A percentile compares a stretch with the other conserved stretches of the same genome.
These are phyloP conservation scores for Cyberlindnera maritima DNA, from an alignment of 805 yeast species.

Conservation along the genomic window DNA sequence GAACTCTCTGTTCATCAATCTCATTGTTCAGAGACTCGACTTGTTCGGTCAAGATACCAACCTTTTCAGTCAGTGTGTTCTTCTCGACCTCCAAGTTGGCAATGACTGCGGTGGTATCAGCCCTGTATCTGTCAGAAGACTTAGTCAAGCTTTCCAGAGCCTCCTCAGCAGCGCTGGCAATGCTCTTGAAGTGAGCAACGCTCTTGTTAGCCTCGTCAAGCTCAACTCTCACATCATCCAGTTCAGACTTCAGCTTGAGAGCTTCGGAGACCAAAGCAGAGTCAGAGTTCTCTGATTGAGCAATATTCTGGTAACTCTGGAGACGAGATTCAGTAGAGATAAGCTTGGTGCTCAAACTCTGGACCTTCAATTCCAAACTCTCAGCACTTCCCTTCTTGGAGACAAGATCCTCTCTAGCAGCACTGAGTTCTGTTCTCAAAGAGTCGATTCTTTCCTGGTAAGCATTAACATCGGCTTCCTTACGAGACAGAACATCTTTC, in stretches of 20 bases:
- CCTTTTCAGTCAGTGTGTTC: slow-evolving; percentile 18
- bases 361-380: slow-evolving; percentile 37
- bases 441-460: slow-evolving; percentile 60
- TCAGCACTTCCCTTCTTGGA: slow-evolving; percentile 39
- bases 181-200: slow-evolving; percentile 56
- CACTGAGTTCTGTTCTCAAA: slow-evolving; percentile 43
- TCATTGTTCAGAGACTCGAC: slow-evolving; percentile 32
- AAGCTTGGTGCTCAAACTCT: slow-evolving; percentile 31
- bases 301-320: slow-evolving; percentile 29
- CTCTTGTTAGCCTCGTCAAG: slow-evolving; percentile 56
- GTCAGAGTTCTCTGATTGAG: slow-evolving; percentile 26
- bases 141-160: slow-evolving; percentile 54
- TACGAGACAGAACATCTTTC: slow-evolving; percentile 46
- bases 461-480: slow-evolving; percentile 54
- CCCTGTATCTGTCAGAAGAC: slow-evolving; percentile 48
- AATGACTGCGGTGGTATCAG: slow-evolving; percentile 19
- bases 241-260: slow-evolving; percentile 34
- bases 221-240: slow-evolving; percentile 50
- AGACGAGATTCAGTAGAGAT: slow-evolving; percentile 29
- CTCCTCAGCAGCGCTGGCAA: slow-evolving; percentile 65
- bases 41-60: slow-evolving; percentile 31
- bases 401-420: slow-evolving; percentile 39
- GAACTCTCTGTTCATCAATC: slow-evolving; percentile 26
- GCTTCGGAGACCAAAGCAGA: slow-evolving; percentile 31
- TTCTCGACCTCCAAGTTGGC: slow-evolving; percentile 23